A percentile compares a stretch with the other conserved stretches of the same genome.
Conservation (phyloP, 352 stramenopile genomes). For the Phytopythium aichiense region DNA sequence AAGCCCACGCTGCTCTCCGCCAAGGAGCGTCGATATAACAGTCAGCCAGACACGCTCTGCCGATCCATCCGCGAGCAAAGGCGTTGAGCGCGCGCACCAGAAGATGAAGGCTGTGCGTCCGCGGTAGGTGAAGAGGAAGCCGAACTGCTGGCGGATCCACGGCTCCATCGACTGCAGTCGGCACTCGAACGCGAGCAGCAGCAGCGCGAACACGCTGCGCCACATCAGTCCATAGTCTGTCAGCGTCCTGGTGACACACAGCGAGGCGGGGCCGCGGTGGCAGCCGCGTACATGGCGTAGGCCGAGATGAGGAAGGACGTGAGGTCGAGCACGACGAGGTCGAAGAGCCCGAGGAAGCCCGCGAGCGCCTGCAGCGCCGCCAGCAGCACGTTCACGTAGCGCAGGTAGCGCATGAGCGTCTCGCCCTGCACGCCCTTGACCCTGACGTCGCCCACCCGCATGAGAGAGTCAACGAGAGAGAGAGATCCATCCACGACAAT, state of each 20-base stretch:
- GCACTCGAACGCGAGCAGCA: slow-evolving; percentile 84
- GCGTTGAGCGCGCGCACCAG: slow-evolving; percentile 28
- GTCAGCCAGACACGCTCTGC: no score
- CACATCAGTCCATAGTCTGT: not conserved
- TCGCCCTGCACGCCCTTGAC: slow-evolving; percentile 65
- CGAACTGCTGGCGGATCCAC: slow-evolving; percentile 80
- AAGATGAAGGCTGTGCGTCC: slow-evolving; percentile 84
- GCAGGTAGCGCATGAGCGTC: slow-evolving; percentile 74
- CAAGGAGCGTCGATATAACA: no score
- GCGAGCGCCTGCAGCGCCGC: slow-evolving; percentile 77
- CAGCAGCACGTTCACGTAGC: slow-evolving; percentile 81
- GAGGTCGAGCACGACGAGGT: slow-evolving; percentile 80
- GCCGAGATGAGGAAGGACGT: slow-evolving; percentile 86
- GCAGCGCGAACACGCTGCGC: slow-evolving; percentile 72
- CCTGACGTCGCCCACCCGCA: slow-evolving; percentile 20
- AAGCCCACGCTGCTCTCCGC: slow-evolving; percentile 56
- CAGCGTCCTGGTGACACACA: not conserved
- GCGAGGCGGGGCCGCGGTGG: not conserved
- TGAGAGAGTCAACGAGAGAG: not conserved
- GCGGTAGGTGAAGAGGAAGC: slow-evolving; percentile 87
- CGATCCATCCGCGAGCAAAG: no score
- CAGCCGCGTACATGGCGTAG: slow-evolving; percentile 76
- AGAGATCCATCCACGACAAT: not conserved
- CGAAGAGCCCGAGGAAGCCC: slow-evolving; percentile 82
- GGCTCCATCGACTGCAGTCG: slow-evolving; percentile 86